Evolutionary conservation across 257 asterid genomes (phyloP).

Genomic region (Scutellaria baicalensis): DNA sequence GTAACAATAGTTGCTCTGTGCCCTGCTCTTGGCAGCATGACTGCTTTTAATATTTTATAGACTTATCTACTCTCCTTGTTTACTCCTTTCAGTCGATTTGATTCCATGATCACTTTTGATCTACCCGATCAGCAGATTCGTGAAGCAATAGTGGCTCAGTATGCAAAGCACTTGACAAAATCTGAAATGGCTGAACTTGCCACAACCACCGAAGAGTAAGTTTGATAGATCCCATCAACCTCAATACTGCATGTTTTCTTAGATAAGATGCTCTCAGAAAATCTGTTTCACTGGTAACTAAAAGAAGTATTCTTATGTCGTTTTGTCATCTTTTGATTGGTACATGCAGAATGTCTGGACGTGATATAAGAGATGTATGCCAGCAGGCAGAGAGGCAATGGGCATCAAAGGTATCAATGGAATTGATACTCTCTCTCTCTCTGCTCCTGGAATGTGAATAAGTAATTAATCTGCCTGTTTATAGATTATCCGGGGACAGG

Average conservation of each 20-base stretch:
- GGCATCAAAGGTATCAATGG: slow-evolving; percentile 85
- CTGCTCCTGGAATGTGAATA: background rate
- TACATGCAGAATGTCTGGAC: slow-evolving; percentile 75
- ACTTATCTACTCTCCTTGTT: slow-evolving; percentile 7
- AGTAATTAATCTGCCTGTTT: background rate
- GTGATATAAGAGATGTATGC: slow-evolving; percentile 89
- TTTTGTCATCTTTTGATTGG: background rate
- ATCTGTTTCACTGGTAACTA: background rate
- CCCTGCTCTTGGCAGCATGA: background rate
- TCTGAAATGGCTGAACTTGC: slow-evolving; percentile 71
- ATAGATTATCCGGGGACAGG: slow-evolving; percentile 73
- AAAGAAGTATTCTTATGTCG: background rate
- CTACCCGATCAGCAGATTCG: slow-evolving; percentile 87
- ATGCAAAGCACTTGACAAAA: slow-evolving; percentile 80
- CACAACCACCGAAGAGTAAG: slow-evolving; percentile 60
- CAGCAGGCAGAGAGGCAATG: slow-evolving; percentile 97
- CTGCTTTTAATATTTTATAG: background rate
- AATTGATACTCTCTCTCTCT: background rate
- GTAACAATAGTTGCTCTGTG: slow-evolving; percentile 24
- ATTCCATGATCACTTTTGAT: slow-evolving; percentile 67
- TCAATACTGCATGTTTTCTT: background rate
- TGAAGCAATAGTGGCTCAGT: slow-evolving; percentile 73
- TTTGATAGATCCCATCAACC: background rate
- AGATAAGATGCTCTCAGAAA: no score
- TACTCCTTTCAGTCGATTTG: slow-evolving; percentile 75